Conservation (phyloP, 768 basidiomycete species). For the Trametes gibbosa region DNA sequence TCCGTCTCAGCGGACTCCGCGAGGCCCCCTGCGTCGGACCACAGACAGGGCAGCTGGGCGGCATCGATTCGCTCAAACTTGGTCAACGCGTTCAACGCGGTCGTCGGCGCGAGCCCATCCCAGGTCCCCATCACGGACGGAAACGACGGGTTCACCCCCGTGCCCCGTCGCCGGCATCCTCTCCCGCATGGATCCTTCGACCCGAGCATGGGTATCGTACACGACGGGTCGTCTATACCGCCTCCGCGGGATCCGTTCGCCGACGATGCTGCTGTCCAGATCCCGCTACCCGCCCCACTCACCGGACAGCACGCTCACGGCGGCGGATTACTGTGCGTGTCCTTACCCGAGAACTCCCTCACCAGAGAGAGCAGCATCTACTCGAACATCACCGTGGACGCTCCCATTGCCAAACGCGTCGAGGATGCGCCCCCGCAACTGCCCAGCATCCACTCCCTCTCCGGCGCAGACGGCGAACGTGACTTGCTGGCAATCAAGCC, state of each 20-base stretch:
- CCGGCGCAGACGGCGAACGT: not conserved
- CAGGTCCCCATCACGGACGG: not conserved
- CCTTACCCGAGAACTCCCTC: not conserved
- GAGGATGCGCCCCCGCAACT: slow-evolving; percentile 13
- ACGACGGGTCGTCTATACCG: too few relatives aligned
- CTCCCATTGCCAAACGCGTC: not conserved
- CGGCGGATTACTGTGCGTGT: not conserved
- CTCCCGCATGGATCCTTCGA: not conserved
- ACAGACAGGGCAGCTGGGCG: slow-evolving; percentile 38
- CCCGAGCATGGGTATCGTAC: not conserved
- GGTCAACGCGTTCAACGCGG: slow-evolving; percentile 47
- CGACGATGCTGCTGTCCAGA: not conserved
- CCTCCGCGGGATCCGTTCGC: slow-evolving; percentile 7
- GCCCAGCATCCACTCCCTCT: slow-evolving; percentile 9
- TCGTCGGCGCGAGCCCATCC: slow-evolving; percentile 34
- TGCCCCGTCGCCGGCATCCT: not conserved
- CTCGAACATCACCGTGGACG: slow-evolving; percentile 3
- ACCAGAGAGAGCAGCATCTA: slow-evolving; percentile 19
- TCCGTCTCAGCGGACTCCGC: not conserved
- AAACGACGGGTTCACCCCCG: slow-evolving; percentile 10
- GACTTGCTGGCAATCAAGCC: not conserved
- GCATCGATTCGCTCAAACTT: slow-evolving; percentile 42
- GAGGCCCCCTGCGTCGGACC: not conserved
- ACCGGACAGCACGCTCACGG: not conserved
- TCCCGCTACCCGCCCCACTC: not conserved